phyloP scores from a whole-genome alignment of 805 yeast genomes.

The Kuraishia cidri region DNA sequence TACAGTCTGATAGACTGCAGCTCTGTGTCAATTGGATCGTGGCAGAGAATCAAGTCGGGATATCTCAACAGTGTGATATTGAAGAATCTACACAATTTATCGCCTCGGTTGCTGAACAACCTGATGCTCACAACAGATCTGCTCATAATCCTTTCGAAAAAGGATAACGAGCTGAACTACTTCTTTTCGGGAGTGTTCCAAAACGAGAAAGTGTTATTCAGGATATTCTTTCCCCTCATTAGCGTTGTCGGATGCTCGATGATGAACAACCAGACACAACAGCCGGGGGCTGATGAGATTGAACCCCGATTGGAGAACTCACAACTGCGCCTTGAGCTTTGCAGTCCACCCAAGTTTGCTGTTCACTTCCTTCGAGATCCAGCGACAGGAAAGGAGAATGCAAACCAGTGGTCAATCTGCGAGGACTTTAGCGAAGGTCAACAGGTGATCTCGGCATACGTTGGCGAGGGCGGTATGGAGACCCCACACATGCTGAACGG shows the following conservation, averaged over 20 bases:
- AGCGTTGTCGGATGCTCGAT: conserved; percentile 54
- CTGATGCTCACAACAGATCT: conserved; percentile 65
- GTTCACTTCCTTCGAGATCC: conserved; percentile 59
- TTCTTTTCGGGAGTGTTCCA: conserved; percentile 70
- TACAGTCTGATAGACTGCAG: conserved; percentile 62
- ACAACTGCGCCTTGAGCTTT: conserved; percentile 19
- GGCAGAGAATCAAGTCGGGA: conserved; percentile 75
- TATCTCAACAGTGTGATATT: conserved; percentile 29
- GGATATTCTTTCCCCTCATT: conserved; percentile 63
- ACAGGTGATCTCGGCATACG: conserved; percentile 63
- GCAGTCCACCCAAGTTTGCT: conserved; percentile 67
- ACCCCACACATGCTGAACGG: conserved; percentile 69
- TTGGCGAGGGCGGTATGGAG: conserved; percentile 47
- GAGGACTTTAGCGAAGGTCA: conserved; percentile 82
- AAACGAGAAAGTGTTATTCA: conserved; percentile 55
- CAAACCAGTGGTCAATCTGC: conserved; percentile 72
- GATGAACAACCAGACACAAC: conserved; percentile 26
- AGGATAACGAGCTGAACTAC: conserved; percentile 66
- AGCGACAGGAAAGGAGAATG: conserved; percentile 29
- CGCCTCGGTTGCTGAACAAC: conserved; percentile 56
- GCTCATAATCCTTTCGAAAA: conserved; percentile 60
- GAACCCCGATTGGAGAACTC: conserved; percentile 22
- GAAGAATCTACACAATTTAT: conserved; percentile 44
- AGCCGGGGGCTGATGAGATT: conserved; percentile 39
- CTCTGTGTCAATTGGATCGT: conserved; percentile 65